phyloP scores from a whole-genome alignment of 208 protist genomes.

The Leishmania braziliensis region DNA sequence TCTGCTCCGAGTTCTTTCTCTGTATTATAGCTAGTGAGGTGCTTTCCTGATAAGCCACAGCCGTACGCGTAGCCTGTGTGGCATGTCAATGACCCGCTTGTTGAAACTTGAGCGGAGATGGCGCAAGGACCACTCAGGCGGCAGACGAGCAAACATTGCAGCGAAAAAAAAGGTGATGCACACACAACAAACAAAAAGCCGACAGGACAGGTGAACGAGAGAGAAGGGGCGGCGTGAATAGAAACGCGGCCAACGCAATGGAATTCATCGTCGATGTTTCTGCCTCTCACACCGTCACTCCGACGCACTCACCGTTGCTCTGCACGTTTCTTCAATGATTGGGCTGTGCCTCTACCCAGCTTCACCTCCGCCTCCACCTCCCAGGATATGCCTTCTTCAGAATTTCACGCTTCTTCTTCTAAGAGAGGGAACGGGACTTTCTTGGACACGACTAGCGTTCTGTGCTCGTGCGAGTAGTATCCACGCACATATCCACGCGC shows the following conservation, averaged over 20 bases:
- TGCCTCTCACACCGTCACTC: background rate
- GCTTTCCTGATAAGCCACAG: background rate
- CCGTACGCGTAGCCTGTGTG: background rate
- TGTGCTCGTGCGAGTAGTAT: constrained; percentile 86
- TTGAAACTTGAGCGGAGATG: background rate
- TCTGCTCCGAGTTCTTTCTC: background rate
- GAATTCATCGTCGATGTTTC: background rate
- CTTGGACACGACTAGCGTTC: constrained; percentile 77
- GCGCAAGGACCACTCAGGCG: background rate
- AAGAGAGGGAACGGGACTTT: constrained; percentile 69
- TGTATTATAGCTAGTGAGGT: background rate
- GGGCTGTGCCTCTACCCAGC: background rate
- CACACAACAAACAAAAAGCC: background rate
- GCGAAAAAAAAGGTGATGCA: background rate
- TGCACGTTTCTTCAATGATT: background rate
- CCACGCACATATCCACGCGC: constrained; percentile 66
- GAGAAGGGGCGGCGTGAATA: background rate
- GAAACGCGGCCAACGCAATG: background rate
- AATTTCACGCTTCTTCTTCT: background rate
- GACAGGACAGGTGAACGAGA: background rate
- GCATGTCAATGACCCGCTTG: background rate
- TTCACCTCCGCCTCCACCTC: background rate
- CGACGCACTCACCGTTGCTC: background rate
- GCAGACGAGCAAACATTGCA: background rate
- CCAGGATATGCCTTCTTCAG: background rate